Base-by-base conservation (phyloP, 768 basidiomycete species). In the Rhodotorula babjevae region DNA sequence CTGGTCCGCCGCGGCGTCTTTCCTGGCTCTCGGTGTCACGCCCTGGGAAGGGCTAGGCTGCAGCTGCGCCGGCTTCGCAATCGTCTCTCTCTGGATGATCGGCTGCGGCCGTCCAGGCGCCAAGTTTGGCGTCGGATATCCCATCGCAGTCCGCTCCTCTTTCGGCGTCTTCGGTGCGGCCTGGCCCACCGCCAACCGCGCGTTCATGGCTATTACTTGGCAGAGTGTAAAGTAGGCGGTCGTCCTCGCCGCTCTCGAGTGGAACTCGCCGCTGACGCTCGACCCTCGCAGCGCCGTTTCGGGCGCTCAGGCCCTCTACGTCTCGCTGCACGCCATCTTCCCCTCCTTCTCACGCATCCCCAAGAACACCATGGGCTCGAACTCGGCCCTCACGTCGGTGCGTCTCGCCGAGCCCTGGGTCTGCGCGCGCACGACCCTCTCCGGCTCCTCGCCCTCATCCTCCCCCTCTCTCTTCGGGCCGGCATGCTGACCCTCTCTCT, bases 101-200 rank as follows among this genome's bases (percentile, higher is more conserved):
- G 78, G 88, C 72, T 92, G 91, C 78, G 90, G 89, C 33, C 86
- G 90, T 40, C 88, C 88, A 16, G 89, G 90, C 62, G 90, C 90
- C 4, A 33, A 31, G 21, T 57, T n/a, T n/a, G n/a, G n/a, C n/a
- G n/a, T n/a, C n/a, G n/a, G n/a, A n/a, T n/a, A n/a, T n/a, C n/a
- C n/a, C n/a, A n/a, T n/a, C n/a, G n/a, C n/a, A n/a, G n/a, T n/a
- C 53, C 71, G 80, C 18, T 71, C 73, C 0, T 77, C 79, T 0
- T 80, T 79, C 55, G 80, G 80, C 5, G 60, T 79, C 47, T 92
- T 87, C 81, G 90, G 90, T 40, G 87, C 87, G 60, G 79, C 89
- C 59, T 92, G 90, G 90, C 87, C 88, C 71, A 87, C 89, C 9
- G 89, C 91, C 80, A 81, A 82, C 60, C 78, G 56, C 61, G 44